Base-by-base conservation (phyloP, 306 rosid genomes). In the Vachellia collinsii region DNA sequence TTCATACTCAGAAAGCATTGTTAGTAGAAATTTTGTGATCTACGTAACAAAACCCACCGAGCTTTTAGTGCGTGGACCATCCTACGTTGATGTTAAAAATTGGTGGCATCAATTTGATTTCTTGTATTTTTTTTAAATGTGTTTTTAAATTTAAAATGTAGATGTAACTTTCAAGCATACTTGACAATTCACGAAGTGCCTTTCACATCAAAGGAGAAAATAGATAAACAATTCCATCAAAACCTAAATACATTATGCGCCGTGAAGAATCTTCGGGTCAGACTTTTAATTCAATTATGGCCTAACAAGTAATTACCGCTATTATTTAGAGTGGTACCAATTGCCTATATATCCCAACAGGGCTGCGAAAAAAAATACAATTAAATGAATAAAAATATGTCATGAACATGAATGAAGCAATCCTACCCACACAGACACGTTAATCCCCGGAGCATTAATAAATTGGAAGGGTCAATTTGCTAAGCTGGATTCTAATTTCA, bases 51-150 rank as follows among this genome's bases (percentile, higher is more conserved):
- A 46, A 80, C 44, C 77, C 84, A 78, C 68, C 72, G 29, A 78
- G 75, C 46, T 74, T 29, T 37, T 77, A 83, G 89, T 86, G 83
- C 69, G 83, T 86, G 85, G 87, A 83, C 86, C 89, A 77, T 77
- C 56, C 84, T 84, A 82, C 73, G 77, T 80, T 80, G 68, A 77
- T 76, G 11, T 58, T 76, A 80, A 72, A 46, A 79, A 39, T 74
- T 7, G 53, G 83, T 10, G 73, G 83, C 22, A 78, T 82, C 86
- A 36, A 4, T 51, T 48, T 58, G 64, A 4, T 34, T 20, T 23
- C 13, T 13, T 50, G 5, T 2, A 4, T 61, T 19, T 19, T 83
- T 64, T 56, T 34, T 5, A 80, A 41, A 38, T 54, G 38, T 19
- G 1, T 66, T 47, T 42, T 50, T 67, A 19, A 80, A 66, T 80